Evolutionary conservation across 768 basidiomycete genomes (phyloP).

Genomic region (Crepidotus variabilis): DNA sequence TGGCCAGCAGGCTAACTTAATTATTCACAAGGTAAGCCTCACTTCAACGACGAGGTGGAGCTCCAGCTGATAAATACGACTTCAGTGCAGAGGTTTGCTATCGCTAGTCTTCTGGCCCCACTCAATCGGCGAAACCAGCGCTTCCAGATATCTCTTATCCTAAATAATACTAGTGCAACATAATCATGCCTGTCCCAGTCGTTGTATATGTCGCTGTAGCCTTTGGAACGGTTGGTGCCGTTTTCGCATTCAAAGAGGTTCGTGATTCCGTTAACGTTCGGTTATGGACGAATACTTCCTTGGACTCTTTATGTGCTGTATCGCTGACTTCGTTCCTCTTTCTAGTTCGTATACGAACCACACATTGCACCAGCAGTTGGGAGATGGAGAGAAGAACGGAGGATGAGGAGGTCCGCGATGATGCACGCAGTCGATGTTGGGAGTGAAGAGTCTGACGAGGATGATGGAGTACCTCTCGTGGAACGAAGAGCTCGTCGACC

Average conservation of each 20-base stretch:
- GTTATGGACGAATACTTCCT: background rate
- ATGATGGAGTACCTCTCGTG: background rate
- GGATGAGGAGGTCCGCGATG: slow-evolving; percentile 10
- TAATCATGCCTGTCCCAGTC: slow-evolving; percentile 33
- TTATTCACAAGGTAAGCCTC: background rate
- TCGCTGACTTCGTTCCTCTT: slow-evolving; percentile 13
- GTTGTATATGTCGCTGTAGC: slow-evolving; percentile 49
- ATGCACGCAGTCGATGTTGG: slow-evolving; percentile 7
- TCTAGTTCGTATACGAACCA: slow-evolving; percentile 66
- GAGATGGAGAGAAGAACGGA: slow-evolving; percentile 36
- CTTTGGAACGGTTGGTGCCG: slow-evolving; percentile 47
- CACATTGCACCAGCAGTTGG: slow-evolving; percentile 63
- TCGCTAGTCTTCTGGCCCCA: background rate
- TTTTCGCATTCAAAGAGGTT: slow-evolving; percentile 59
- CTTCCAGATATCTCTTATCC: slow-evolving; percentile 2
- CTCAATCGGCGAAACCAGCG: slow-evolving; percentile 1
- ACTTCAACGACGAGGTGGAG: background rate
- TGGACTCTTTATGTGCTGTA: slow-evolving; percentile 2
- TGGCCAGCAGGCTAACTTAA: background rate
- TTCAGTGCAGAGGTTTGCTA: background rate
- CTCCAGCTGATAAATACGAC: background rate
- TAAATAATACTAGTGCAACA: background rate
- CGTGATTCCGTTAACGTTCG: slow-evolving; percentile 9
- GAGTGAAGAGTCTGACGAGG: slow-evolving; percentile 8
- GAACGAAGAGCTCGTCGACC: background rate